Conservation (phyloP, 164 flowering plant species). For the Chimonanthus salicifolius region DNA sequence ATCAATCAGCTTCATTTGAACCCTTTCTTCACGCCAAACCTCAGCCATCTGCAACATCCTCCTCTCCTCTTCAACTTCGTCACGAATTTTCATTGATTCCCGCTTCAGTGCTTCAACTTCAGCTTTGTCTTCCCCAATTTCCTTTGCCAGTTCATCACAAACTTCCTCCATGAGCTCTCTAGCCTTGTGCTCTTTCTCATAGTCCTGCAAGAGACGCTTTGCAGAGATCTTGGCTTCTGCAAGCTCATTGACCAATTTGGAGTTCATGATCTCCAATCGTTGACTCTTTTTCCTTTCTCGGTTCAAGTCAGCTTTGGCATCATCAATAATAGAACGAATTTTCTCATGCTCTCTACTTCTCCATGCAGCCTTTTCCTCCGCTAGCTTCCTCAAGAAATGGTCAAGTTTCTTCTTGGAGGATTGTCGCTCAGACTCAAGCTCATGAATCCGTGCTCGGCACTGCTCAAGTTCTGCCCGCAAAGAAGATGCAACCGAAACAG, state of each 20-base stretch:
- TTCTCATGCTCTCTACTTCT: conserved; percentile 86
- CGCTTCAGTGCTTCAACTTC: conserved; percentile 56
- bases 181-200: conserved; percentile 75
- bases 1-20: conserved; percentile 70
- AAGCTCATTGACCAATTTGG: conserved; percentile 78
- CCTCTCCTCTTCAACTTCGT: conserved; percentile 71
- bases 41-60: conserved; percentile 74
- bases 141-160: conserved; percentile 71
- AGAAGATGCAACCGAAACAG: conserved; percentile 46
- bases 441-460: conserved; percentile 62
- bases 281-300: conserved; percentile 78
- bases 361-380: conserved; percentile 79
- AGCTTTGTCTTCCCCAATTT: conserved; percentile 54
- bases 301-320: conserved; percentile 51
- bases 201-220: conserved; percentile 75
- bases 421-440: conserved; percentile 67
- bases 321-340: conserved; percentile 69
- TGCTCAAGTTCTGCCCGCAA: conserved; percentile 70
- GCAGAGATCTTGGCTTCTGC: conserved; percentile 67
- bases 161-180: conserved; percentile 55
- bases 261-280: conserved; percentile 69
- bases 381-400: conserved; percentile 67
- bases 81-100: conserved; percentile 42
- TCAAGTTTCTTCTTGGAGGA: conserved; percentile 82
- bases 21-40: conserved; percentile 67